Percentiles rank a stretch among this genome's conserved stretches.
Evolutionary conservation across 2,329 filamentous ascomycete genomes (phyloP).

Genomic region (Aureobasidium sp.): DNA sequence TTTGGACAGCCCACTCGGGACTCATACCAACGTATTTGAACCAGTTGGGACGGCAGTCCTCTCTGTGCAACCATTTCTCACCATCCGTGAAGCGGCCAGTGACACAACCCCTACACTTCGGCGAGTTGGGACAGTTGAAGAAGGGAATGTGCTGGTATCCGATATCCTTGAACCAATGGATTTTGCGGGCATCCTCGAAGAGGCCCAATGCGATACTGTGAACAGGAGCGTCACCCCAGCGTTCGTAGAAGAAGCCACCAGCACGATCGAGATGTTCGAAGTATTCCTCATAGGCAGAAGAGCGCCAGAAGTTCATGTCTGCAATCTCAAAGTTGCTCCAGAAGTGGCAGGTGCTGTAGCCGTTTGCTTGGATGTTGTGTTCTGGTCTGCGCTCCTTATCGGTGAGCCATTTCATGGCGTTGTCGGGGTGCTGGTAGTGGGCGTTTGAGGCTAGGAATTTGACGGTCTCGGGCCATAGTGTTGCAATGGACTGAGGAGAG

Average conservation of each 20-base stretch:
- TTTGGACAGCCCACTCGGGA: constrained; percentile 30
- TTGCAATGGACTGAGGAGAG: constrained; percentile 73
- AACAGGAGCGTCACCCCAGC: constrained; percentile 96
- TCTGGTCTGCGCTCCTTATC: constrained; percentile 69
- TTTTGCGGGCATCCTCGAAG: constrained; percentile 82
- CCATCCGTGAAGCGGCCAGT: constrained; percentile 84
- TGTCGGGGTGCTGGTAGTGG: constrained; percentile 72
- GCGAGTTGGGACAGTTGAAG: constrained; percentile 96
- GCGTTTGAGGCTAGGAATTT: constrained; percentile 74
- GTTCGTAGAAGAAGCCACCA: constrained; percentile 96
- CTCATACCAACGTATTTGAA: constrained; percentile 89
- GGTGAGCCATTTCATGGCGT: constrained; percentile 78
- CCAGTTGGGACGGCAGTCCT: constrained; percentile 94
- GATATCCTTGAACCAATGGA: constrained; percentile 99
- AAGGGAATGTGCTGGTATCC: constrained; percentile 98
- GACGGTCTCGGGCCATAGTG: constrained; percentile 89
- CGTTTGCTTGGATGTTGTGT: constrained; percentile 72
- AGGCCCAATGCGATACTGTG: constrained; percentile 88
- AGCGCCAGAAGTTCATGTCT: constrained; percentile 87
- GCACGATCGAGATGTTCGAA: constrained; percentile 91
- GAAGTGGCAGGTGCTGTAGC: constrained; percentile 97
- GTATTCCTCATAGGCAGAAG: constrained; percentile 85
- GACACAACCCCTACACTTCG: constrained; percentile 84
- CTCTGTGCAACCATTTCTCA: constrained; percentile 72
- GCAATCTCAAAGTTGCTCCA: constrained; percentile 99